Conservation (phyloP, 2,329 filamentous ascomycete genomes). For the Talaromyces pinophilus region DNA sequence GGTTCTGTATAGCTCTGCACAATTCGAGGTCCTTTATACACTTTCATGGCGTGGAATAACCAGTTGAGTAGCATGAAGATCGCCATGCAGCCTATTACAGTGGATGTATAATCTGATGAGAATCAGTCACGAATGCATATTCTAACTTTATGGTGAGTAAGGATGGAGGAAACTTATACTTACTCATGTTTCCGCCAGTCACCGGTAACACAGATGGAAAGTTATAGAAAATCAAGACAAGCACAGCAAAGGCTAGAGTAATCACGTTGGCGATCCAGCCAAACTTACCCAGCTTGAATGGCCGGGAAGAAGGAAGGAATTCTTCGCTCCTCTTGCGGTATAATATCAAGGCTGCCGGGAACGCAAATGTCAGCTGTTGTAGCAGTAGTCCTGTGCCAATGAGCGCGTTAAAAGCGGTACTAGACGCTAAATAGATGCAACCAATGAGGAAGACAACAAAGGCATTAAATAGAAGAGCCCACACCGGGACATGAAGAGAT, state of each 20-base stretch:
- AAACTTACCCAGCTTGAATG: background rate
- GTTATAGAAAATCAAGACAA: constrained; percentile 4
- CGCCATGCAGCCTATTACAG: too few relatives aligned
- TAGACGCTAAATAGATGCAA: constrained; percentile 49
- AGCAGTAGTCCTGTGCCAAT: constrained; percentile 50
- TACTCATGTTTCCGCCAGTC: background rate
- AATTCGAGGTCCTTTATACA: too few relatives aligned
- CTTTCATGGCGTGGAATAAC: too few relatives aligned
- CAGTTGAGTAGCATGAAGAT: too few relatives aligned
- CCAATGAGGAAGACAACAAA: constrained; percentile 50
- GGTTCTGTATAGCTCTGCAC: too few relatives aligned
- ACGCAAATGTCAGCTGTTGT: constrained; percentile 52
- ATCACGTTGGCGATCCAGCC: constrained; percentile 7
- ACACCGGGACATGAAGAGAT: constrained; percentile 47
- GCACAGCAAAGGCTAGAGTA: background rate
- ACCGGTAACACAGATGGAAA: constrained; percentile 5
- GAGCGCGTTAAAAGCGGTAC: constrained; percentile 47
- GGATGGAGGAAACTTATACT: background rate
- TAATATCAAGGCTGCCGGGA: constrained; percentile 51
- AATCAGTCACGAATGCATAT: too few relatives aligned
- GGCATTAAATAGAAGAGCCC: constrained; percentile 28
- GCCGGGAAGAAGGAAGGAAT: background rate
- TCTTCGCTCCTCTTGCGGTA: constrained; percentile 27
- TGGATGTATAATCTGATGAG: too few relatives aligned
- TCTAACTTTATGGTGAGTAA: too few relatives aligned